These are phyloP conservation scores for Dissophora ornata DNA, from an alignment of 192 early-diverging fungal genomes.

Conservation along the genomic window DNA sequence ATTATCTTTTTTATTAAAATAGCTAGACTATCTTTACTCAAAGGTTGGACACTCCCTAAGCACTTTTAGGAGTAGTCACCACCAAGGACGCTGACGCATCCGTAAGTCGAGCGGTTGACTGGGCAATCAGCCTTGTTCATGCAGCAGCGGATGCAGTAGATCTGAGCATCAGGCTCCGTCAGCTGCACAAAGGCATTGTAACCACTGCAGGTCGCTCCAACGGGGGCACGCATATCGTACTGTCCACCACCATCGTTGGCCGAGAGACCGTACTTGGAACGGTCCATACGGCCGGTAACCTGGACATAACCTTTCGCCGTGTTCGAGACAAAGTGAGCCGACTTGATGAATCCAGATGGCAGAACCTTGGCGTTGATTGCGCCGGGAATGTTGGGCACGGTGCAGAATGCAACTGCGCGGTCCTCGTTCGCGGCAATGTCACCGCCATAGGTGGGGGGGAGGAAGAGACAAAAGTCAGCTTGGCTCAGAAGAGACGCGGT, in stretches of 20 bases:
- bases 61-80: conserved; percentile 31
- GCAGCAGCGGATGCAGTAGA: conserved; percentile 62
- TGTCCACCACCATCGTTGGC: conserved; percentile 63
- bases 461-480: conserved; percentile 40
- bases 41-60: not conserved
- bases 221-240: conserved; percentile 59
- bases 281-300: conserved; percentile 62
- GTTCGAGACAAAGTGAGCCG: conserved; percentile 47
- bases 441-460: conserved; percentile 32
- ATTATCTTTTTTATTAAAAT: conserved; percentile 1
- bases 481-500: conserved; percentile 19
- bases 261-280: conserved; percentile 43
- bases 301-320: conserved; percentile 56
- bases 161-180: conserved; percentile 50
- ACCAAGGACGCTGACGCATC: conserved; percentile 26
- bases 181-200: conserved; percentile 56
- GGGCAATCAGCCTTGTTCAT: conserved; percentile 32
- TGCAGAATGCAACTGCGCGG: conserved; percentile 50
- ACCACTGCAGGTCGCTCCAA: conserved; percentile 49
- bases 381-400: conserved; percentile 24
- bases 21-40: not conserved
- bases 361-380: conserved; percentile 51
- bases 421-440: conserved; percentile 40
- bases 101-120: conserved; percentile 15
- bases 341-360: conserved; percentile 55